Evolutionary conservation across 768 basidiomycete species (phyloP).

Genomic region (Mycena venus): DNA sequence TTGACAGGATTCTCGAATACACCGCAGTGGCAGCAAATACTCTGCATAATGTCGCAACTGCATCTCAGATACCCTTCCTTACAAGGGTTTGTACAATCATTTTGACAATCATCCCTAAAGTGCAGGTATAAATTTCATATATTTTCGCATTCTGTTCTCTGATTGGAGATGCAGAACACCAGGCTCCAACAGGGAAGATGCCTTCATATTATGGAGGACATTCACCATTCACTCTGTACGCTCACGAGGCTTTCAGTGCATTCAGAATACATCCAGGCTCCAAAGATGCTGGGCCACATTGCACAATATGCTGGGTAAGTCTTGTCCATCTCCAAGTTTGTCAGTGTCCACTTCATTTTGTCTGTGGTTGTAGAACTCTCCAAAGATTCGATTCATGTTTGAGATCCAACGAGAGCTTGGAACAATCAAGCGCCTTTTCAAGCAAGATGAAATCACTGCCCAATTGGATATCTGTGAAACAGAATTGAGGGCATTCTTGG

Average conservation of each 20-base stretch:
- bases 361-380: background rate
- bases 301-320: background rate
- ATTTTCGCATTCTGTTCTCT: background rate
- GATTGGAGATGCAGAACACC: background rate
- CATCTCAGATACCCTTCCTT: background rate
- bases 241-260: background rate
- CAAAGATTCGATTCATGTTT: background rate
- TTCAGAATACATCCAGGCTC: background rate
- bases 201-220: background rate
- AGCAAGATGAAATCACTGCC: background rate
- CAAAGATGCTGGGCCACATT: background rate
- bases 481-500: background rate
- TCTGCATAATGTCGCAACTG: background rate
- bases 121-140: background rate
- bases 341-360: background rate
- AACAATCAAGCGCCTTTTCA: conserved; percentile 1
- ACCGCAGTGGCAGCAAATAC: background rate
- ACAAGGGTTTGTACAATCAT: background rate
- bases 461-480: background rate
- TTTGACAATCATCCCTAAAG: background rate
- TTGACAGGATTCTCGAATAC: background rate
- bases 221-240: background rate
- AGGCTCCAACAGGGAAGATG: too few species aligned
- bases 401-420: background rate
- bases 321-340: background rate